Conservation (phyloP, 2,329 filamentous ascomycete species). For the Cadophora sp. region DNA sequence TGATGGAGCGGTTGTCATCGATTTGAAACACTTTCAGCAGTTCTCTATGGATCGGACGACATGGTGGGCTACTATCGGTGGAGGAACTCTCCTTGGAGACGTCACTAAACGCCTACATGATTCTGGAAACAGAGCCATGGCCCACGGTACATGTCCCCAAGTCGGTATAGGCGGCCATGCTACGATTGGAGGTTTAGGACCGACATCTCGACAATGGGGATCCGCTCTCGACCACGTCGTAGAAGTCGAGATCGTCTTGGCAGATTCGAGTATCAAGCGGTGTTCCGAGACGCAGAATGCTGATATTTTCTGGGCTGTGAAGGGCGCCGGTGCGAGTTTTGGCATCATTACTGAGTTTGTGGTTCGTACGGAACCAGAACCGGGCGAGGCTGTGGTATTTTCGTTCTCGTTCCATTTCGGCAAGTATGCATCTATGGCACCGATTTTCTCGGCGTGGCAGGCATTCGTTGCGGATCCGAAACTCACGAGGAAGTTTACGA, state of each 20-base stretch:
- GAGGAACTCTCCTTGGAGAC: conserved; percentile 59
- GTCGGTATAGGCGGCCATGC: conserved; percentile 66
- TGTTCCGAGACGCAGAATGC: conserved; percentile 40
- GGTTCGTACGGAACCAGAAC: conserved; percentile 58
- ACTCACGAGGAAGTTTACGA: conserved; percentile 64
- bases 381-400: conserved; percentile 63
- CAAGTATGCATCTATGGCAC: conserved; percentile 54
- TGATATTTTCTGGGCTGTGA: conserved; percentile 46
- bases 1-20: conserved; percentile 58
- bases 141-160: conserved; percentile 65
- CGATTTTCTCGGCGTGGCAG: conserved; percentile 64
- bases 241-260: conserved; percentile 54
- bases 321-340: conserved; percentile 47
- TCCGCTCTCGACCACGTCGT: conserved; percentile 57
- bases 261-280: conserved; percentile 38
- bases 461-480: conserved; percentile 58
- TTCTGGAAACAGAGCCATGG: conserved; percentile 61
- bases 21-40: conserved; percentile 58
- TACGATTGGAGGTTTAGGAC: conserved; percentile 55
- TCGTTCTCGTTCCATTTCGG: conserved; percentile 60
- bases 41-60: conserved; percentile 60
- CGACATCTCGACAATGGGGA: conserved; percentile 56
- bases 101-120: conserved; percentile 58
- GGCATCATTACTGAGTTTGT: conserved; percentile 47
- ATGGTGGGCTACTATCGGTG: conserved; percentile 62